Evolutionary conservation across 1,284 basidiomycete genomes (phyloP).

Genomic region (Anthracocystis panici-leucophaei): DNA sequence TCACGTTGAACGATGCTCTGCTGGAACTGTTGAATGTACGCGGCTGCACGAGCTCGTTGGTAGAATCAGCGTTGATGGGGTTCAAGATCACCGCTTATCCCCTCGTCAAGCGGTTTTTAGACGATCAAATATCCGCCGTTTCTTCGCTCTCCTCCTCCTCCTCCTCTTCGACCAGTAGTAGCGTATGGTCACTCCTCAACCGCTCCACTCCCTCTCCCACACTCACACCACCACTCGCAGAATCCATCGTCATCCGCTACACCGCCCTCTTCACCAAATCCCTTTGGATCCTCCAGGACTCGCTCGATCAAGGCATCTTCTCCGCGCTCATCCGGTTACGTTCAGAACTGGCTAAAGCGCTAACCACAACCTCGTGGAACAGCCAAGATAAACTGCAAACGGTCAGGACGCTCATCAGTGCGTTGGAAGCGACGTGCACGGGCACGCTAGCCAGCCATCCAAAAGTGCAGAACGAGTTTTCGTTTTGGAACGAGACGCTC

Average conservation of each 20-base stretch:
- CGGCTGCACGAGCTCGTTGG: slow-evolving; percentile 35
- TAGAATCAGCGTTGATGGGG: slow-evolving; percentile 55
- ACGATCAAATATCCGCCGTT: slow-evolving; percentile 48
- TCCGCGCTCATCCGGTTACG: slow-evolving; percentile 17
- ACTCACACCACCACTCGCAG: background rate
- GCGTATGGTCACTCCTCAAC: slow-evolving; percentile 16
- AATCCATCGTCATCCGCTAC: slow-evolving; percentile 30
- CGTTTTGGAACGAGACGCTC: slow-evolving; percentile 36
- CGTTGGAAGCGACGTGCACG: slow-evolving; percentile 4
- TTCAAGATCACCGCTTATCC: slow-evolving; percentile 62
- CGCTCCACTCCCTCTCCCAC: background rate
- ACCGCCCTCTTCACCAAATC: slow-evolving; percentile 34
- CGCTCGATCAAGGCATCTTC: slow-evolving; percentile 19
- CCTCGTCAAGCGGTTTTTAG: slow-evolving; percentile 49
- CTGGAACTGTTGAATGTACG: slow-evolving; percentile 27
- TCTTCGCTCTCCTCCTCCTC: slow-evolving; percentile 11
- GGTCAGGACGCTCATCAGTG: slow-evolving; percentile 3
- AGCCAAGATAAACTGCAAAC: background rate
- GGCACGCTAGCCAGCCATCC: slow-evolving; percentile 8
- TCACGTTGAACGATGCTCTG: slow-evolving; percentile 48
- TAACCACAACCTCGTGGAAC: background rate
- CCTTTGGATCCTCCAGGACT: slow-evolving; percentile 18
- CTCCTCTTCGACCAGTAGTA: background rate
- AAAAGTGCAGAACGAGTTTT: slow-evolving; percentile 45
- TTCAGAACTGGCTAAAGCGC: slow-evolving; percentile 14